These are phyloP conservation scores for Phenoliferia sp. DNA, from an alignment of 1,284 basidiomycete species.

Conservation along the genomic window DNA sequence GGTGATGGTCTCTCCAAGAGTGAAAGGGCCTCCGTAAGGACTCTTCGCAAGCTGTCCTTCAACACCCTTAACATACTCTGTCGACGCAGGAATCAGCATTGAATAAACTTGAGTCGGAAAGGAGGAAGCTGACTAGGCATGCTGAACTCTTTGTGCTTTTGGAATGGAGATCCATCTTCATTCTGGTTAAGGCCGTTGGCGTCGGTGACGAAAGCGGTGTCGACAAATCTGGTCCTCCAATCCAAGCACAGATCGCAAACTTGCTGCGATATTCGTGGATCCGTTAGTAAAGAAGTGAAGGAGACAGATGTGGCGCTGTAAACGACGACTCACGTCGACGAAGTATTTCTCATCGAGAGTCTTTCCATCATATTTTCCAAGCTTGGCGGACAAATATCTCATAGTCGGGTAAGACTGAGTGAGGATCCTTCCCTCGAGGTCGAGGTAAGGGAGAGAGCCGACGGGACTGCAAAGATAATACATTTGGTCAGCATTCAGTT, in stretches of 20 bases:
- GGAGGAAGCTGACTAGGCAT: background rate
- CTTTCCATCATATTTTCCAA: conserved; percentile 15
- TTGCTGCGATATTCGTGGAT: background rate
- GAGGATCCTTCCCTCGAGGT: conserved; percentile 5
- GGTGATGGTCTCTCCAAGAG: background rate
- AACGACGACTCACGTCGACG: background rate
- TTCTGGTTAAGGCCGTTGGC: conserved; percentile 1
- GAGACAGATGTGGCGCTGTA: background rate
- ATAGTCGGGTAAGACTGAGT: conserved; percentile 11
- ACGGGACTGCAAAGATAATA: background rate
- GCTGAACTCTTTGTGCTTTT: conserved; percentile 7
- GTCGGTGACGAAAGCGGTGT: background rate
- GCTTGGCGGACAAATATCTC: conserved; percentile 3
- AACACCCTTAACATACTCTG: conserved; percentile 2
- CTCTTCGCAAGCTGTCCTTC: conserved; percentile 4
- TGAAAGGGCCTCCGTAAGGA: conserved; percentile 8
- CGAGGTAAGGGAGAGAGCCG: conserved; percentile 10
- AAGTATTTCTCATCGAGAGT: conserved; percentile 10
- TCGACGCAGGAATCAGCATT: background rate
- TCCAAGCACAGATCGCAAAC: conserved; percentile 7
- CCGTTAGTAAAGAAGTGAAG: background rate
- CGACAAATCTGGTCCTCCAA: conserved; percentile 14
- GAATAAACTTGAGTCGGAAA: background rate
- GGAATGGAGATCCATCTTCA: background rate
- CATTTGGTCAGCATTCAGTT: background rate